These are phyloP conservation scores for Cnidoscolus chayamansa DNA, from an alignment of 441 rosid genomes.

Conservation along the genomic window DNA sequence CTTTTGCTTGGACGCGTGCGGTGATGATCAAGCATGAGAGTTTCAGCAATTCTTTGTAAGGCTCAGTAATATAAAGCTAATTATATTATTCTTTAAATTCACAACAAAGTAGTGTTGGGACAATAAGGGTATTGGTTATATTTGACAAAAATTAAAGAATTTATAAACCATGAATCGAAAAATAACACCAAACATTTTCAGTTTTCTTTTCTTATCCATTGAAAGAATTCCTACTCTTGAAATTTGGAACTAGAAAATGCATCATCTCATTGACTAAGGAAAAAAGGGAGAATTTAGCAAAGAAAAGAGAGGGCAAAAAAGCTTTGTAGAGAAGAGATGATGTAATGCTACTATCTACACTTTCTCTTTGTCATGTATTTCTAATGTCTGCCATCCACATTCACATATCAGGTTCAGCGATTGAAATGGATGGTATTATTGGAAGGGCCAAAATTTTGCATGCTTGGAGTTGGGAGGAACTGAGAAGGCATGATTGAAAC, in stretches of 20 bases:
- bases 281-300: not conserved
- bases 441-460: not conserved
- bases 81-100: too few relatives aligned
- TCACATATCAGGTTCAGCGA: constrained; percentile 1
- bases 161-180: too few relatives aligned
- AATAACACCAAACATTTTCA: too few relatives aligned
- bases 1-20: not conserved
- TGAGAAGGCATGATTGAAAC: not conserved
- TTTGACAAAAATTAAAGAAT: not conserved
- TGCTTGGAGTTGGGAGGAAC: not conserved
- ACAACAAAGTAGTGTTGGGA: too few relatives aligned
- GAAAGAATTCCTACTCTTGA: not conserved
- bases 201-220: not conserved
- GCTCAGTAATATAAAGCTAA: not conserved
- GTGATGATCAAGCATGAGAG: not conserved
- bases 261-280: not conserved
- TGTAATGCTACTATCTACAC: not conserved
- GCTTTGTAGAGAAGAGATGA: not conserved
- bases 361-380: too few relatives aligned
- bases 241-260: not conserved
- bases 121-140: not conserved
- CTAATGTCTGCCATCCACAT: too few relatives aligned
- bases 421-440: not conserved
- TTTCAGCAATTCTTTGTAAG: not conserved
- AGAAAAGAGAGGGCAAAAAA: not conserved